These are phyloP conservation scores for Tricholoma flavovirens DNA, from an alignment of 768 basidiomycete genomes.

Conservation along the genomic window DNA sequence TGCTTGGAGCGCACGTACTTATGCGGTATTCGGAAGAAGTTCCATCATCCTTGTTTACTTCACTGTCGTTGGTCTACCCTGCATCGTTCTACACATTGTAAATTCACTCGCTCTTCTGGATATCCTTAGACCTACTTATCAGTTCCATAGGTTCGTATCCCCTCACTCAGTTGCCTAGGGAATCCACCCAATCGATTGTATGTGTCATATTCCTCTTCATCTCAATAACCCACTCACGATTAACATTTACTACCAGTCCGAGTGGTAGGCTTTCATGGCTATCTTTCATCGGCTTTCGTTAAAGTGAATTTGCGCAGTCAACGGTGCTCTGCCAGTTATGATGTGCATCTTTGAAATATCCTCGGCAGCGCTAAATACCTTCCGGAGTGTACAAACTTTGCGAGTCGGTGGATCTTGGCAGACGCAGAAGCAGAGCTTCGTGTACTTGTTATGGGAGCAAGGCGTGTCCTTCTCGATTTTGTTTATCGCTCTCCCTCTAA, in stretches of 20 bases:
- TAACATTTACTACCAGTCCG: background rate
- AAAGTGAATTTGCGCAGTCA: background rate
- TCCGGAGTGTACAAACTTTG: constrained; percentile 21
- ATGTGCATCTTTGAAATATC: background rate
- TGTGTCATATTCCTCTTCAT: background rate
- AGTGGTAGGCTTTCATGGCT: background rate
- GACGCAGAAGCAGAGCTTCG: background rate
- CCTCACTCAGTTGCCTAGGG: constrained; percentile 9
- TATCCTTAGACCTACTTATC: background rate
- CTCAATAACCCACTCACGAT: too few species aligned
- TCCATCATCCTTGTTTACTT: constrained; percentile 9
- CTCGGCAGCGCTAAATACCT: constrained; percentile 12
- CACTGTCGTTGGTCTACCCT: constrained; percentile 10
- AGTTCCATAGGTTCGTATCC: constrained; percentile 12
- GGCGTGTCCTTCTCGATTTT: constrained; percentile 7
- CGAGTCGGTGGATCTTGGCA: constrained; percentile 12
- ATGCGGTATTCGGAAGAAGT: constrained; percentile 13
- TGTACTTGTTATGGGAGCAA: constrained; percentile 23
- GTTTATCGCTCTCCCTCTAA: background rate
- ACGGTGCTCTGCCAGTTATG: background rate
- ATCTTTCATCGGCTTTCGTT: background rate
- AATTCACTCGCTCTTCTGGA: background rate
- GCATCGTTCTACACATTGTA: constrained; percentile 17
- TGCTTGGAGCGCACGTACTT: constrained; percentile 10
- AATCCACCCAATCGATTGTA: background rate